phyloP scores from a whole-genome alignment of 805 yeast genomes.

The Pichia phayaonensis region DNA sequence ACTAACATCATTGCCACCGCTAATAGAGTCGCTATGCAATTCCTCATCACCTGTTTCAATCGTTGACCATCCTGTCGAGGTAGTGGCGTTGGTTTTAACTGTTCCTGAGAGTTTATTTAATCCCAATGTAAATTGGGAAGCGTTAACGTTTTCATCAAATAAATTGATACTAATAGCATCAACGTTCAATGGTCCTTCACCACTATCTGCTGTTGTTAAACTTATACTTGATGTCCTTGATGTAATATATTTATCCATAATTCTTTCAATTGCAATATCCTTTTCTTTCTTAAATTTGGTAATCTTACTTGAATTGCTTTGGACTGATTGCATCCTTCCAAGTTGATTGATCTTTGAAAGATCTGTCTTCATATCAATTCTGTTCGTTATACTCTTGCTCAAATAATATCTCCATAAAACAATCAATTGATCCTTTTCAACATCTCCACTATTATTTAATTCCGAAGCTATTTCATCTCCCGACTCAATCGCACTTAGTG shows the following conservation, averaged over 20 bases:
- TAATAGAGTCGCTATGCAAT: neutral
- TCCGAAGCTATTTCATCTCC: neutral
- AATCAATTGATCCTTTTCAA: constrained; percentile 12
- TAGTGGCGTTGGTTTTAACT: neutral
- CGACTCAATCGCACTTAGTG: neutral
- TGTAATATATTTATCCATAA: constrained; percentile 2
- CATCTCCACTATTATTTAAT: neutral
- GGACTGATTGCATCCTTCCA: constrained; percentile 7
- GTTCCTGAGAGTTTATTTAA: neutral
- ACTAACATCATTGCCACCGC: neutral
- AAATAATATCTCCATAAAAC: constrained; percentile 25
- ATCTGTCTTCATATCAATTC: constrained; percentile 25
- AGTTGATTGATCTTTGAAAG: constrained; percentile 12
- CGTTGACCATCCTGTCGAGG: neutral
- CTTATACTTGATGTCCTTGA: neutral
- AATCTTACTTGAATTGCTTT: neutral
- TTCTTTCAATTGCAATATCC: neutral
- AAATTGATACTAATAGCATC: neutral
- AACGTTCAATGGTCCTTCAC: neutral
- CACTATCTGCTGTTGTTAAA: neutral
- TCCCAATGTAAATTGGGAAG: neutral
- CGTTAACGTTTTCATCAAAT: neutral
- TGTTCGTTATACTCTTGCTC: constrained; percentile 18
- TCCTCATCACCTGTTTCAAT: neutral
- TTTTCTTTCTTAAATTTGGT: neutral